These are phyloP conservation scores for Aspergillus uvarum DNA, from an alignment of 2,329 filamentous ascomycete genomes.

Conservation along the genomic window DNA sequence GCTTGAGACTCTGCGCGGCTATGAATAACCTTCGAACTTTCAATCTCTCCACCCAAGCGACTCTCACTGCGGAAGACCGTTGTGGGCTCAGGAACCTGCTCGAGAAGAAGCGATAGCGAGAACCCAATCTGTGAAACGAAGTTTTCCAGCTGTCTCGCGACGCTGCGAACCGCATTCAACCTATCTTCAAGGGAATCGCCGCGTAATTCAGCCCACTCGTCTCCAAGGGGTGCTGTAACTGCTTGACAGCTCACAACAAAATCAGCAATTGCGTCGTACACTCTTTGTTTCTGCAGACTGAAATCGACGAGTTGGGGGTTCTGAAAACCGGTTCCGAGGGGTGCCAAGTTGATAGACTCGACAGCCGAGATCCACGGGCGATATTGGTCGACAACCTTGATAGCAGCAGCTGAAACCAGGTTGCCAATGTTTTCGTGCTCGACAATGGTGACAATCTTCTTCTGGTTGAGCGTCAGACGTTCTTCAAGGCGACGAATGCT, in stretches of 20 bases:
- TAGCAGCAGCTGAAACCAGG: constrained; percentile 73
- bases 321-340: constrained; percentile 73
- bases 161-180: constrained; percentile 73
- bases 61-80: constrained; percentile 47
- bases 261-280: constrained; percentile 92
- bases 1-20: constrained; percentile 38
- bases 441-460: constrained; percentile 77
- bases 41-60: constrained; percentile 31
- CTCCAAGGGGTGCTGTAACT: constrained; percentile 84
- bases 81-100: constrained; percentile 65
- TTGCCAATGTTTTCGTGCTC: constrained; percentile 80
- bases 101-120: constrained; percentile 81
- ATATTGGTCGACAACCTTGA: constrained; percentile 82
- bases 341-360: constrained; percentile 86
- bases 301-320: constrained; percentile 87
- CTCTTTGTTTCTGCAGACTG: constrained; percentile 82
- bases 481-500: constrained; percentile 86
- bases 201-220: constrained; percentile 93
- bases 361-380: constrained; percentile 85
- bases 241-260: constrained; percentile 83
- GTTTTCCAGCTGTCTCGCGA: constrained; percentile 77
- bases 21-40: constrained; percentile 25
- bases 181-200: constrained; percentile 87
- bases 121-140: constrained; percentile 85
- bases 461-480: constrained; percentile 72